Conservation (phyloP, 1,284 basidiomycete genomes). For the Tilletia caries region DNA sequence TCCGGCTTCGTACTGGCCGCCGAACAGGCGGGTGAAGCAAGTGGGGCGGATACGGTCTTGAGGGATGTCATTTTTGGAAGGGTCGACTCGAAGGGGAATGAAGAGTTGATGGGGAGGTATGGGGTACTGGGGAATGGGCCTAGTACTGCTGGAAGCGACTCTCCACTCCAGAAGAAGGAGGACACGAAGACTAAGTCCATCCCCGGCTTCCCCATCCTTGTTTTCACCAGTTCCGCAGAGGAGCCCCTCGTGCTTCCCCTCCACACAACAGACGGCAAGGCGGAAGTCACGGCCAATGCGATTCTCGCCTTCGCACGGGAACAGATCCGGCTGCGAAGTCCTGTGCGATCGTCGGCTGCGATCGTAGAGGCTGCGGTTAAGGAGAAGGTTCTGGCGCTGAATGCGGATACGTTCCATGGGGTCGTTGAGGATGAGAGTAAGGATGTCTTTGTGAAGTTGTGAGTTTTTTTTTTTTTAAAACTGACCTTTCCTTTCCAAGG, state of each 20-base stretch:
- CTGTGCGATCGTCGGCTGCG: background rate
- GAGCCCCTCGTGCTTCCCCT: background rate
- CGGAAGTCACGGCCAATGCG: background rate
- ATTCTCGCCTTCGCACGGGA: background rate
- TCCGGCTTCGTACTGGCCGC: background rate
- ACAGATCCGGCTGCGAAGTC: constrained; percentile 2
- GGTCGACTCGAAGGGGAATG: background rate
- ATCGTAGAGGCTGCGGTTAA: background rate
- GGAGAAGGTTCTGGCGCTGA: background rate
- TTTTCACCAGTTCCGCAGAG: background rate
- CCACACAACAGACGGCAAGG: background rate
- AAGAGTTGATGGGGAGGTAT: background rate
- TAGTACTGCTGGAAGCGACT: background rate
- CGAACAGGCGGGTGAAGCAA: background rate
- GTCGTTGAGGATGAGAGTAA: background rate
- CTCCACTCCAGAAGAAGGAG: background rate
- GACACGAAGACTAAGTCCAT: background rate
- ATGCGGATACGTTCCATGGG: constrained; percentile 6
- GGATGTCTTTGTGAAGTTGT: constrained; percentile 12
- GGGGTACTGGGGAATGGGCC: background rate
- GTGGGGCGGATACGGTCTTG: background rate
- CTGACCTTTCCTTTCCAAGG: too few relatives aligned
- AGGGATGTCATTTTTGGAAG: background rate
- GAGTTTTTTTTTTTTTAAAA: background rate
- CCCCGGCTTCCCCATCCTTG: background rate